Evolutionary conservation across 306 rosid species (phyloP).

Genomic region (Inga leiocalycina): DNA sequence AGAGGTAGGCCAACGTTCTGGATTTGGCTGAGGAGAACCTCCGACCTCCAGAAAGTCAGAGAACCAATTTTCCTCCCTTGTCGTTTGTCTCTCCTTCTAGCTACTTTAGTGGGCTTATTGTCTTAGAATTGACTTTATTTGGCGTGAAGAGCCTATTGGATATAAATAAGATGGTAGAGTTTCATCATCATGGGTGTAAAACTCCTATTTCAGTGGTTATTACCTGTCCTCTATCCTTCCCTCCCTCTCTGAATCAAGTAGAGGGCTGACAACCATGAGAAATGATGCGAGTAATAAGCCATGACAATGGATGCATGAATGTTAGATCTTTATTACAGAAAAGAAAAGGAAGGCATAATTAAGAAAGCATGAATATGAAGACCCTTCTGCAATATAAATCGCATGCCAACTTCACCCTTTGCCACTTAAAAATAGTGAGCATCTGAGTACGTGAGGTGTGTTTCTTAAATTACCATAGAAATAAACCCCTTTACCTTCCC

Average conservation of each 20-base stretch:
- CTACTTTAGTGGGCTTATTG: neutral
- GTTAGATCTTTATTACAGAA: neutral
- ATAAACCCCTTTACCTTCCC: neutral
- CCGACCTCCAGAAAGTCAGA: neutral
- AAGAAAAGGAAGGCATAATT: neutral
- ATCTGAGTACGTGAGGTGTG: neutral
- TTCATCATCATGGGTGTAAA: slow-evolving; percentile 10
- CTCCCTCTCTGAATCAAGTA: neutral
- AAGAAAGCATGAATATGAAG: neutral
- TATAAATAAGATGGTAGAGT: neutral
- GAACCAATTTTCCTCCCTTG: neutral
- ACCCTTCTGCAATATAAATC: neutral
- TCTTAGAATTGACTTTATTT: neutral
- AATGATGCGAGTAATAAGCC: slow-evolving; percentile 1
- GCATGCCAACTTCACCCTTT: neutral
- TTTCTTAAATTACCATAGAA: neutral
- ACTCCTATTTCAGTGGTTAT: slow-evolving; percentile 22
- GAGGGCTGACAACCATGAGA: neutral
- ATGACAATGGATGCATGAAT: neutral
- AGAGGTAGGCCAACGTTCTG: neutral
- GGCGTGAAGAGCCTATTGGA: neutral
- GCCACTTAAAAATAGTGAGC: neutral
- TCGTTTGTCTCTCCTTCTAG: neutral
- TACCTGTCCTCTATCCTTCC: slow-evolving; percentile 10
- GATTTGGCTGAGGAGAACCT: neutral